Base-by-base conservation (phyloP, 2,329 filamentous ascomycete species). In the Penicillium sp. region DNA sequence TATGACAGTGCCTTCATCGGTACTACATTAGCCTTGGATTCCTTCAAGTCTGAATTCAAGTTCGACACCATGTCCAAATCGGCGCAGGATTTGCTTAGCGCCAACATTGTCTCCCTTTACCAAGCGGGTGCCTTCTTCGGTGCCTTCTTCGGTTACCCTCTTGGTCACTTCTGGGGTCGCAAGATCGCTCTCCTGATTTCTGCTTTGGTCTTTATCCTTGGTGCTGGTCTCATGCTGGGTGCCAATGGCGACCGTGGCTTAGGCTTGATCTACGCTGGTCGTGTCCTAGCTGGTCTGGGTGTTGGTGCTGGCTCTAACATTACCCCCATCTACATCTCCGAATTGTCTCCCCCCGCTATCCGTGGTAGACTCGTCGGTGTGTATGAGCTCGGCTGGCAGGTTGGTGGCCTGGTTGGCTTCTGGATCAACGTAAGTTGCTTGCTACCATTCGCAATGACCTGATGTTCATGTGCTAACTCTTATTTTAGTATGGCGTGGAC, bases 71-170 rank as follows among this genome's bases (percentile, higher is more conserved):
- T 87, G 75, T 24, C 22, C 22, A 33, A 39, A 3, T 0, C 11
- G 22, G 53, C 47, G 8, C 47, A 10, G 70, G 82, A 86, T 29
- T 74, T 89, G 4, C 77, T 89, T 48, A 87, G 86, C 67, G 80
- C 87, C 66, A 93, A 93, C 72, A 91, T 93, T 59, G 90, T 92
- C 51, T 91, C 88, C 26, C 84, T 89, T 53, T 93, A 91, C 76
- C 90, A 93, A 74, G 90, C 90, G 10, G 90, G 90, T 57, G 90
- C 90, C 58, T 93, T 95, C 77, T 93, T 93, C 65, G 90, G 90
- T 50, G 85, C 87, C n/a, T 76, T 91, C 41, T 82, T 84, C 58
- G 88, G 86, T 55, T 92, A 89, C 64, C 80, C 78, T 9, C 82
- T 84, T 33, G 86, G 83, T 29, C 86, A 88, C 77, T 90, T 83